phyloP scores from a whole-genome alignment of 805 yeast species.

The Candida pseudoglaebosa region DNA sequence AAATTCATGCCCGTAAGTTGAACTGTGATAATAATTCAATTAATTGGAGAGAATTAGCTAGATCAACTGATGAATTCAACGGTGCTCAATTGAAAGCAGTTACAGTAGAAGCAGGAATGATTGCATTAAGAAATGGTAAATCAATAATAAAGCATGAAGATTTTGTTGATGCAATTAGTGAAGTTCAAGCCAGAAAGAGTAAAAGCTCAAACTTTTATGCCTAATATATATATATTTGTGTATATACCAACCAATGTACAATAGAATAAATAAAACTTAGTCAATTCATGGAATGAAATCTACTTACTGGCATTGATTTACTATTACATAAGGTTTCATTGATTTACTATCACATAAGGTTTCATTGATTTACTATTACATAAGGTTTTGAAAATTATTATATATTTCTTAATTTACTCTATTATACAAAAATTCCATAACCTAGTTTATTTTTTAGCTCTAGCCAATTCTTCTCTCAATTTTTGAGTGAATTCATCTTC shows the following conservation, averaged over 20 bases:
- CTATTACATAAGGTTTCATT: too few species aligned
- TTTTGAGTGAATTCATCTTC: constrained; percentile 82
- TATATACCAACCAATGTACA: constrained; percentile 5
- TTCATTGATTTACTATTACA: too few species aligned
- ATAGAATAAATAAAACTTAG: too few species aligned
- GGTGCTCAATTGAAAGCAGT: constrained; percentile 99
- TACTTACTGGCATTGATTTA: too few species aligned
- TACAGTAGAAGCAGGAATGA: constrained; percentile 99
- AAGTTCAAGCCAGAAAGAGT: constrained; percentile 95
- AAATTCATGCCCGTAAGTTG: constrained; percentile 96
- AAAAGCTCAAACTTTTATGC: constrained; percentile 97
- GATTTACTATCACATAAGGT: too few species aligned
- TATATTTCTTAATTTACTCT: too few species aligned
- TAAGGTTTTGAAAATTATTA: too few species aligned
- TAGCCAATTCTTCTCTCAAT: constrained; percentile 49
- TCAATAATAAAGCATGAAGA: constrained; percentile 91
- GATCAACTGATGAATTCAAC: constrained; percentile 97
- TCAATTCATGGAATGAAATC: too few species aligned
- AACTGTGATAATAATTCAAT: constrained; percentile 80
- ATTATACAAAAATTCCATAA: neutral
- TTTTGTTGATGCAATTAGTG: constrained; percentile 96
- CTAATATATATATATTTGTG: constrained; percentile 25
- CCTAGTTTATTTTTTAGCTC: constrained; percentile 2
- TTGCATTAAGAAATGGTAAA: constrained; percentile 94
- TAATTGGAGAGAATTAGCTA: constrained; percentile 97